Evolutionary conservation across 441 rosid genomes (phyloP).

Genomic region (Erodium trifolium): DNA sequence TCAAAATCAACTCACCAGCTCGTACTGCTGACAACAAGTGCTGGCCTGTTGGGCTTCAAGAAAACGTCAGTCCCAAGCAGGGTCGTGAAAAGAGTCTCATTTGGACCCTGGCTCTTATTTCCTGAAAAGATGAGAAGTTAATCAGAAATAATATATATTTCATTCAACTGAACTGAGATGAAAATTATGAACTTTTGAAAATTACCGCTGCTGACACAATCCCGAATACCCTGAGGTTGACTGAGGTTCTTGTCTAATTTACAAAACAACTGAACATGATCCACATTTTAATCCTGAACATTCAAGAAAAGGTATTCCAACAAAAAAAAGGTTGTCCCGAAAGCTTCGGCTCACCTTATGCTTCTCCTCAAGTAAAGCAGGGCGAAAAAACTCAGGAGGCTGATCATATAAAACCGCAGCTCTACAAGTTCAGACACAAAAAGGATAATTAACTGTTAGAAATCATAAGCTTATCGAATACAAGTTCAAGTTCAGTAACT

Average conservation of each 20-base stretch:
- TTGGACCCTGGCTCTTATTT: conserved; percentile 17
- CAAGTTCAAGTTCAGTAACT: conserved; percentile 16
- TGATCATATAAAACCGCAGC: conserved; percentile 84
- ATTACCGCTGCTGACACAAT: conserved; percentile 59
- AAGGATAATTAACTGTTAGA: conserved; percentile 16
- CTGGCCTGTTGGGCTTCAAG: conserved; percentile 60
- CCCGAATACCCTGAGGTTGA: conserved; percentile 47
- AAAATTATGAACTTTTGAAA: conserved; percentile 1
- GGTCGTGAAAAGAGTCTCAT: conserved; percentile 60
- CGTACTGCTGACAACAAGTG: conserved; percentile 64
- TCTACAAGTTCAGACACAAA: conserved; percentile 32
- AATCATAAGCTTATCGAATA: background rate
- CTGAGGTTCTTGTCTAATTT: conserved; percentile 50
- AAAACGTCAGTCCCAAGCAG: conserved; percentile 31
- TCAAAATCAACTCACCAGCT: conserved; percentile 54
- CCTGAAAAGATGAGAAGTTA: conserved; percentile 1
- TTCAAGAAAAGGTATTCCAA: conserved; percentile 20
- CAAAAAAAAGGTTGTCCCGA: conserved; percentile 39
- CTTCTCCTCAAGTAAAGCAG: conserved; percentile 63
- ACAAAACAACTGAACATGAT: conserved; percentile 60
- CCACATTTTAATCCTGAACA: conserved; percentile 17
- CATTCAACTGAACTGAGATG: background rate
- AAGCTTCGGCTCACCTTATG: conserved; percentile 49
- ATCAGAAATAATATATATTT: background rate
- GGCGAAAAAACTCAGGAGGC: conserved; percentile 84